Evolutionary conservation across 2,329 filamentous ascomycete species (phyloP), one percentile per base, ranked within the genome.

Genomic region (Kalaharituber pfeilii): DNA sequence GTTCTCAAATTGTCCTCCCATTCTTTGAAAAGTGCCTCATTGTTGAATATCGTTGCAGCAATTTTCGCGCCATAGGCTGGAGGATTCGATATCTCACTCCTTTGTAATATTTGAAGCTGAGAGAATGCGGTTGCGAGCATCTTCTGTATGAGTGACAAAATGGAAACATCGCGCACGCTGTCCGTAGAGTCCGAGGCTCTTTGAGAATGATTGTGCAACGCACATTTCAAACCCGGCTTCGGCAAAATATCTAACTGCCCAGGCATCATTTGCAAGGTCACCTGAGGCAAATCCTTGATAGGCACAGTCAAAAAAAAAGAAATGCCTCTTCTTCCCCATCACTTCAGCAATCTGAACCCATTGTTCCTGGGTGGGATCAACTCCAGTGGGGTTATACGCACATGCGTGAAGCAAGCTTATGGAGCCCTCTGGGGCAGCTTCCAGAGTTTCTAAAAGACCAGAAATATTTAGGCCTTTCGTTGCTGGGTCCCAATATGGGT

Each of bases 221-320:
- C 74, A 73, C 2, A 76, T 70, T 65, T 80, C 77, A 55, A 73
- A 63, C 1, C 63, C 62, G 6, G 63, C 82, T 66, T 89, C 82
- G 65, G 94, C 75, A 66, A 98, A 98, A 75, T 94, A 85, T 62
- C 86, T 84, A 63, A 98, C 82, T 18, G 91, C 86, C 74, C 82
- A 87, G 60, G 85, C 86, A 68, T 98, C 91, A 57, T 80, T 79
- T 63, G 77, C 75, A 20, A 96, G 78, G 67, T 93, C 81, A 56
- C 91, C 91, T 0, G 91, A 94, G 2, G 91, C 91, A 68, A 98
- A 98, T 55, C 91, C 89, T 71, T 96, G 91, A 74, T 98, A 98
- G 54, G 91, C 91, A 61, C 80, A 86, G 74, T 98, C 91, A 71
- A 98, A 96, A 78, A 98, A 96, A 65, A 89, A 89, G 73, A 98